Base-by-base conservation (phyloP, 495 filamentous ascomycete species). In the Chaetomium cochliodes region DNA sequence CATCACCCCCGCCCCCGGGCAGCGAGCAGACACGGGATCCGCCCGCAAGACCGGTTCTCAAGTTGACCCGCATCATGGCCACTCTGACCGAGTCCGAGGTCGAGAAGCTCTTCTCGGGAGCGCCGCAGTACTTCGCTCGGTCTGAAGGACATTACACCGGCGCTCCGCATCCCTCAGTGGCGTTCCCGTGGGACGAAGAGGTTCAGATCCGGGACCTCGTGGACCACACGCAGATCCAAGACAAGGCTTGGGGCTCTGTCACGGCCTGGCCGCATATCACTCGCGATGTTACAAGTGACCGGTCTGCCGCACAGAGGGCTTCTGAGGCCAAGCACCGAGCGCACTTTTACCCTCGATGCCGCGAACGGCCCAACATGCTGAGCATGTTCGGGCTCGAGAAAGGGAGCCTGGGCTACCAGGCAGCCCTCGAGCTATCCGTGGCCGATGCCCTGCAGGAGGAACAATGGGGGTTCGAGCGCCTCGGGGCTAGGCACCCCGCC, bases 91-190 rank as follows among this genome's bases (percentile, higher is more conserved):
- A 82, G 28, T 76, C 80, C 25, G 88, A 91, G 55, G 72, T 90
- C 63, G 87, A 88, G 71, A 83, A 84, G 55, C 79, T 92, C 42
- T 88, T 92, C 71, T 90, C 88, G 33, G 89, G 88, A n/a, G 89
- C 89, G 16, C 89, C 89, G 44, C 89, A 90, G 70, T 92, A 89
- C 72, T 81, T 88, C 67, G 85, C 75, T 74, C 80, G 77, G 69
- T 86, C 78, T 73, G 82, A 77, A 68, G 80, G 80, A 26, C 79
- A 82, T 65, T 80, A 77, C 59, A 81, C 73, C 74, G 80, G 82
- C 18, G 80, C 82, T 33, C 82, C 82, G 60, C 84, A 87, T 68
- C 88, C 88, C 41, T 84, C 82, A 47, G 87, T 88, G 15, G 82
- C 87, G 16, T 91, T 87, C 63, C 89, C 89, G 0, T 90, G 87